Conservation (phyloP, 129 eudicot genomes). For the Arctium lappa region DNA sequence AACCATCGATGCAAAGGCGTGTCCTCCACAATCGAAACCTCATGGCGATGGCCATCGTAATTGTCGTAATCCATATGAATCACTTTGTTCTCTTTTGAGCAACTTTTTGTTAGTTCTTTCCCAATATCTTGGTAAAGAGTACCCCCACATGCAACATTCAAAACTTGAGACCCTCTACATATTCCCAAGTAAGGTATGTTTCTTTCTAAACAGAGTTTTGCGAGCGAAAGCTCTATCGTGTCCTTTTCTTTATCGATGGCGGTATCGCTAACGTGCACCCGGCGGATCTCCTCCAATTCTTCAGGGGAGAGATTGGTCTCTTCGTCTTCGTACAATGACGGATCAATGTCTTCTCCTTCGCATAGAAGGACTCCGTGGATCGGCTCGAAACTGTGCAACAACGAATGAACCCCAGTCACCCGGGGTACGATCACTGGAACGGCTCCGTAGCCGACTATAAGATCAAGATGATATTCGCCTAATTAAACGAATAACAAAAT, state of each 20-base stretch:
- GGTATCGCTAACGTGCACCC: constrained; percentile 69
- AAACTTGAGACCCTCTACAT: constrained; percentile 87
- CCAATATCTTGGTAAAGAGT: constrained; percentile 80
- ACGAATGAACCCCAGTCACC: constrained; percentile 72
- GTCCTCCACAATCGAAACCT: constrained; percentile 47
- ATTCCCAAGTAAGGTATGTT: constrained; percentile 94
- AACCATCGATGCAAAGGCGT: constrained; percentile 89
- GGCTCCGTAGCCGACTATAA: constrained; percentile 86
- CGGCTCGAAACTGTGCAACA: constrained; percentile 90
- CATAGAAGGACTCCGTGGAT: constrained; percentile 95
- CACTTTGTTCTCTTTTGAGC: constrained; percentile 35
- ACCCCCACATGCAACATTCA: constrained; percentile 96
- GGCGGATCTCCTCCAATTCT: constrained; percentile 71
- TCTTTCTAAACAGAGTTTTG: constrained; percentile 80
- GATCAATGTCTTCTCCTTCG: constrained; percentile 97
- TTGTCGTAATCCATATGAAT: constrained; percentile 82
- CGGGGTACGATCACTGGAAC: constrained; percentile 93
- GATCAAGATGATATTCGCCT: constrained; percentile 97
- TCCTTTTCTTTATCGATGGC: constrained; percentile 92
- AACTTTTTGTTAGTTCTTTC: constrained; percentile 48
- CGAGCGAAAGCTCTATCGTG: constrained; percentile 68
- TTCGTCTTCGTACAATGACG: constrained; percentile 60
- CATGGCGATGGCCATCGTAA: constrained; percentile 88
- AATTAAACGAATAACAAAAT: not conserved
- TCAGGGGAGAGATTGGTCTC: constrained; percentile 43